Conservation (phyloP, 2,329 filamentous ascomycete species). For the Nemania sp. region DNA sequence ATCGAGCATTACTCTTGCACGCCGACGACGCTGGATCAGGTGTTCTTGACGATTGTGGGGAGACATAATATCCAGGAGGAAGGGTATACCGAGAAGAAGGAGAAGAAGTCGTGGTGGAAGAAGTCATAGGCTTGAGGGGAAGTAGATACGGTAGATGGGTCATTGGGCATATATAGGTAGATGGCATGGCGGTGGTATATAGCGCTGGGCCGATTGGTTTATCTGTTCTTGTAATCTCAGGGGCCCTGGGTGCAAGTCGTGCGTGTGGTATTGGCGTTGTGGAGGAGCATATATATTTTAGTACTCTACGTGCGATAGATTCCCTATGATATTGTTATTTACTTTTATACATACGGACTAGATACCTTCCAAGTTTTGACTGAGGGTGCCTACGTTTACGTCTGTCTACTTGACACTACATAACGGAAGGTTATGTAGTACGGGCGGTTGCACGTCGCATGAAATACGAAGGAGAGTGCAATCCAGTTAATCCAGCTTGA, state of each 20-base stretch:
- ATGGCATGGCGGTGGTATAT: conserved; percentile 2
- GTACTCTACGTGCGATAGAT: conserved; percentile 28
- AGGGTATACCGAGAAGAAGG: conserved; percentile 50
- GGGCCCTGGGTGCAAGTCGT: not conserved
- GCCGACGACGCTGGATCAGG: conserved; percentile 89
- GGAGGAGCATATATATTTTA: conserved; percentile 1
- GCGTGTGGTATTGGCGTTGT: conserved; percentile 20
- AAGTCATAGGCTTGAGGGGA: conserved; percentile 20
- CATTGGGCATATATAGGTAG: not conserved
- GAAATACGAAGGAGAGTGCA: not conserved
- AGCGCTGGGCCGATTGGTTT: not conserved
- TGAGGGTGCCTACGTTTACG: not conserved
- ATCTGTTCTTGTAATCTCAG: not conserved
- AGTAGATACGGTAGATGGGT: too few relatives aligned
- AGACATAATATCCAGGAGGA: conserved; percentile 84
- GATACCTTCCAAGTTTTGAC: too few relatives aligned
- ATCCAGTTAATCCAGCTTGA: not conserved
- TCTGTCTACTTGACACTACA: too few relatives aligned
- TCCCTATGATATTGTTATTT: conserved; percentile 10
- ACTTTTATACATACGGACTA: too few relatives aligned
- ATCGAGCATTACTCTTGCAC: conserved; percentile 89
- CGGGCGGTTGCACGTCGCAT: not conserved
- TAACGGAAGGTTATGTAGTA: not conserved
- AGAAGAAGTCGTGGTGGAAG: conserved; percentile 46
- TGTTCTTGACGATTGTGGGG: conserved; percentile 87